Evolutionary conservation across 805 yeast genomes (phyloP).

Genomic region (Metschnikowia vanudenii): DNA sequence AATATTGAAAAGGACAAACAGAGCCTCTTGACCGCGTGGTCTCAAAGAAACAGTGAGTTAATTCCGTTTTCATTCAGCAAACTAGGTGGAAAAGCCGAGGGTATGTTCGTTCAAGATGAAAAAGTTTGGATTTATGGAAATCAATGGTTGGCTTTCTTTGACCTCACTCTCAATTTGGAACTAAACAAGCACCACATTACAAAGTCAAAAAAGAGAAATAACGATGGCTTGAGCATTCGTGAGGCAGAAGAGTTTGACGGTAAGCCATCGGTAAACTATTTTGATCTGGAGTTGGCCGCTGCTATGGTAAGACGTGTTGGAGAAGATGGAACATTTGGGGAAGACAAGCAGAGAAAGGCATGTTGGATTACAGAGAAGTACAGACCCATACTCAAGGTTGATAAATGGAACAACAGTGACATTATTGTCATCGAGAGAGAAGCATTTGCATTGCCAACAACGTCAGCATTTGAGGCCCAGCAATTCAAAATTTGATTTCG

Average conservation of each 20-base stretch:
- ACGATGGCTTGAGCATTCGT: constrained; percentile 40
- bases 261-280: constrained; percentile 5
- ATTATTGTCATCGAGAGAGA: constrained; percentile 79
- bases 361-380: constrained; percentile 79
- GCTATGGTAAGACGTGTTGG: constrained; percentile 17
- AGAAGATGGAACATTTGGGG: constrained; percentile 23
- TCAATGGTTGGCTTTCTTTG: constrained; percentile 76
- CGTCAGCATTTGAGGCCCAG: constrained; percentile 65
- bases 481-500: constrained; percentile 10
- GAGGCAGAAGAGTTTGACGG: constrained; percentile 27
- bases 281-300: constrained; percentile 12
- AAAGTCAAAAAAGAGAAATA: constrained; percentile 41
- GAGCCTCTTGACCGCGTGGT: constrained; percentile 70
- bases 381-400: constrained; percentile 66
- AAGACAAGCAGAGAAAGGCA: constrained; percentile 34
- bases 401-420: constrained; percentile 51
- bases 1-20: constrained; percentile 9
- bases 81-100: constrained; percentile 67
- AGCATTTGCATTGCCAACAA: constrained; percentile 49
- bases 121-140: constrained; percentile 87
- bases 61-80: constrained; percentile 62
- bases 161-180: constrained; percentile 58
- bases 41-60: constrained; percentile 68
- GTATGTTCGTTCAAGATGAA: constrained; percentile 54
- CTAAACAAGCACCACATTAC: constrained; percentile 28